These are phyloP conservation scores for Haematococcus sp. DNA, from an alignment of 139 green algal genomes.

Conservation along the genomic window DNA sequence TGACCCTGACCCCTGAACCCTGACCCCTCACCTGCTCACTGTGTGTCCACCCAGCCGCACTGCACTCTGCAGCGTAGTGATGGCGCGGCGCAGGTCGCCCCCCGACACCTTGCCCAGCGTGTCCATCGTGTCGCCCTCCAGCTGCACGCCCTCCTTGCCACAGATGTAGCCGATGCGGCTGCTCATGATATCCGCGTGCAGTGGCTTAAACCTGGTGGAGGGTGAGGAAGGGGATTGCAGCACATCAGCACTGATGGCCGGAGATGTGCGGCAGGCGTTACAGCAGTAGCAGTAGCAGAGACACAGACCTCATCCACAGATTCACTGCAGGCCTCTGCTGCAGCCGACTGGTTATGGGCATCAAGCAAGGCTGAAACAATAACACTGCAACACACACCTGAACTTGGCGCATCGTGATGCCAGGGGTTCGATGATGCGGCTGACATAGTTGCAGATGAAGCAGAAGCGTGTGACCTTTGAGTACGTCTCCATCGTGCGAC, in stretches of 20 bases:
- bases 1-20: background rate
- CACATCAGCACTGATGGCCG: background rate
- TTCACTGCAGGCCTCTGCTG: background rate
- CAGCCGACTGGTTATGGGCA: background rate
- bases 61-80: slow-evolving; percentile 88
- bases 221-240: no score
- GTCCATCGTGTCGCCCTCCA: slow-evolving; percentile 56
- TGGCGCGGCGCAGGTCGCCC: slow-evolving; percentile 88
- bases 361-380: no score
- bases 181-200: slow-evolving; percentile 57
- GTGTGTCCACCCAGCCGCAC: slow-evolving; percentile 33
- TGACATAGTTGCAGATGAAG: slow-evolving; percentile 99
- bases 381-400: slow-evolving; percentile 12
- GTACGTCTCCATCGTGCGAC: slow-evolving; percentile 96
- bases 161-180: slow-evolving; percentile 78
- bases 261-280: background rate
- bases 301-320: no score
- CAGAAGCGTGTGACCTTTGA: slow-evolving; percentile 93
- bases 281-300: no score
- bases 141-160: slow-evolving; percentile 65
- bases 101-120: slow-evolving; percentile 62
- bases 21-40: slow-evolving; percentile 32
- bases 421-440: slow-evolving; percentile 96
- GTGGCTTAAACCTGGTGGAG: slow-evolving; percentile 56
- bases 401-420: slow-evolving; percentile 63